Base-by-base conservation (phyloP, 2,329 filamentous ascomycete species). In the Verticillium isaacii region DNA sequence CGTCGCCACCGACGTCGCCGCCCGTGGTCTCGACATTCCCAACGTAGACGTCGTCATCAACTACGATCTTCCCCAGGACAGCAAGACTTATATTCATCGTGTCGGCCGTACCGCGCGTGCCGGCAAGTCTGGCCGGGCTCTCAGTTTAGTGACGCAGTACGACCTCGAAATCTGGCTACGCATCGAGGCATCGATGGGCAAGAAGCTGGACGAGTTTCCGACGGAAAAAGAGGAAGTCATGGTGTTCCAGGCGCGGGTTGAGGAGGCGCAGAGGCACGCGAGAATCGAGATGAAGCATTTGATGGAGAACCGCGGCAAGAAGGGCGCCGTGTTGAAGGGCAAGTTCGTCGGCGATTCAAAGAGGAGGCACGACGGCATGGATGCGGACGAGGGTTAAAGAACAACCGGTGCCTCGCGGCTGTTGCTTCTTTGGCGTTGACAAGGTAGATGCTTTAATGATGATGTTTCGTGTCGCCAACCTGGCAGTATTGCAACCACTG, bases 1-100 rank as follows among this genome's bases (percentile, higher is more conserved):
- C 4, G 90, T 97, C 3, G 93, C 93, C 12, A 97, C 93, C 0
- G 93, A 97, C 73, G 92, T 97, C n/a, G 93, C 93, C 1, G 91
- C 93, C 1, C 88, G 93, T 73, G 94, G 93, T 82, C 82, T 97
- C 7, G 93, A 97, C 79, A 96, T 97, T 56, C 93, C 93, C 14
- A 89, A 87, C n/a, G 93, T 97, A 14, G 92, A 96, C 66, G 78
- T 94, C 0, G 91, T 97, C 2, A 74, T 97, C 66, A 97, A 97
- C 76, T 91, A 89, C 67, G 93, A 97, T 70, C 77, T 97, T 2
- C 92, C 93, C 0, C 85, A 87, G 32, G 92, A 96, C 75, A 91
- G 86, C 68, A 96, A 96, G 76, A 97, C 93, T 0, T 96, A 96
- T 69, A 90, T 97, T 36, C 93, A 97, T 75, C 85, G 93, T 59